These are phyloP conservation scores for Malus sieversii DNA, from an alignment of 306 rosid genomes.

Conservation along the genomic window DNA sequence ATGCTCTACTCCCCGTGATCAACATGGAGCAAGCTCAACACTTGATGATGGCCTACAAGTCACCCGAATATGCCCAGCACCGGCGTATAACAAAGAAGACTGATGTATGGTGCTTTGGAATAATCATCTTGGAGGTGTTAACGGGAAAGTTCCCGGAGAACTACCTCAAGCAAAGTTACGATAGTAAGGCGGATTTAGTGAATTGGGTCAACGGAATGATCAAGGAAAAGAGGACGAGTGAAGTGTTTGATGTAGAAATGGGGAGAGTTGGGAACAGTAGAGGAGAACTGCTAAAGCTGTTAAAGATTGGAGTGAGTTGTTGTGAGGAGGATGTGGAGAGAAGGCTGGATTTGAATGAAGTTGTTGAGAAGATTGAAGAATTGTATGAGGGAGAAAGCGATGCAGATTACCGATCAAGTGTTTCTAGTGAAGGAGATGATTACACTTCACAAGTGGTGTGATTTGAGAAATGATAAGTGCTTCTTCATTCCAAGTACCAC, in stretches of 20 bases:
- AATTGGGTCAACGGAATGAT: constrained; percentile 76
- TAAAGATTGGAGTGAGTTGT: constrained; percentile 81
- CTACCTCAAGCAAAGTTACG: constrained; percentile 45
- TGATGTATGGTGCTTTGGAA: constrained; percentile 78
- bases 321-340: constrained; percentile 89
- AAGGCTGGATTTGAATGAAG: constrained; percentile 60
- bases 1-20: constrained; percentile 53
- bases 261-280: constrained; percentile 38
- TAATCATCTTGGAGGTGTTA: constrained; percentile 70
- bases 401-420: constrained; percentile 28
- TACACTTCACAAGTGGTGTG: constrained; percentile 32
- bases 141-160: constrained; percentile 87
- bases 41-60: constrained; percentile 84
- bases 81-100: constrained; percentile 79
- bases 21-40: constrained; percentile 60
- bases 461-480: not conserved
- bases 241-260: constrained; percentile 71
- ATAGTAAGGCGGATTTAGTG: constrained; percentile 47
- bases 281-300: constrained; percentile 62
- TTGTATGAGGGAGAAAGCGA: constrained; percentile 33
- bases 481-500: not conserved
- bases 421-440: constrained; percentile 16
- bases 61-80: constrained; percentile 68
- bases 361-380: constrained; percentile 47
- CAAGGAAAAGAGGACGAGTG: constrained; percentile 56